phyloP scores from a whole-genome alignment of 768 basidiomycete species.

The Leucosporidium creatinivorum region DNA sequence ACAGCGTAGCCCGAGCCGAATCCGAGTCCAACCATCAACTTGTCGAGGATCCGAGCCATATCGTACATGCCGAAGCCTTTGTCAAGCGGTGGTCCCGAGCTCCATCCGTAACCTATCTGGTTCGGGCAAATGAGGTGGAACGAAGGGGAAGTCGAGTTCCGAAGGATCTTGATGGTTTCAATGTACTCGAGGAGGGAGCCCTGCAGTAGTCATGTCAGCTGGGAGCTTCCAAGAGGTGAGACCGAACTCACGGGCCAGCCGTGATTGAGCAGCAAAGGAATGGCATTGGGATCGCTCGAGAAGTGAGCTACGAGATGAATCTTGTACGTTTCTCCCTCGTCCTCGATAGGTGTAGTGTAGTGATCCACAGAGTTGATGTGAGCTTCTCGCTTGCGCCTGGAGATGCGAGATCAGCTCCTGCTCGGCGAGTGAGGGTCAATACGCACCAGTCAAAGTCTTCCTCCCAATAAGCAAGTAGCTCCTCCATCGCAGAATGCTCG shows the following conservation, averaged over 20 bases:
- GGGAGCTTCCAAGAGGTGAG: background rate
- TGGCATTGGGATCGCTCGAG: conserved; percentile 34
- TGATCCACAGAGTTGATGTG: conserved; percentile 31
- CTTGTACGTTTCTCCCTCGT: conserved; percentile 10
- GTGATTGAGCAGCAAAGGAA: conserved; percentile 36
- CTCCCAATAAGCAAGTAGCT: conserved; percentile 23
- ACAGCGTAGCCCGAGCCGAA: conserved; percentile 22
- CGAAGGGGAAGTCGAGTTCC: conserved; percentile 5
- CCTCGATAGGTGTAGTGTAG: conserved; percentile 24
- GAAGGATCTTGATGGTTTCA: conserved; percentile 30
- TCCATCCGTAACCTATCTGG: conserved; percentile 32
- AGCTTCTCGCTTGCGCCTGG: conserved; percentile 23
- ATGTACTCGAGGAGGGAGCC: conserved; percentile 36
- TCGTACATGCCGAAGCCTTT: conserved; percentile 24
- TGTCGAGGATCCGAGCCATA: conserved; percentile 20
- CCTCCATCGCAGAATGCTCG: no score
- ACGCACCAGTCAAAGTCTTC: conserved; percentile 27
- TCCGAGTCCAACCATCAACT: conserved; percentile 27
- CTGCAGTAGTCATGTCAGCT: background rate
- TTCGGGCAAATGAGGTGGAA: conserved; percentile 35
- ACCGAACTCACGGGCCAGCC: conserved; percentile 34
- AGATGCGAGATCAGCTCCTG: background rate
- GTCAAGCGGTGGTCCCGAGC: conserved; percentile 15
- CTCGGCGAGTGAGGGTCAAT: no score
- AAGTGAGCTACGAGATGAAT: conserved; percentile 36